Base-by-base conservation (phyloP, 352 stramenopile species). In the Globisporangium solare region DNA sequence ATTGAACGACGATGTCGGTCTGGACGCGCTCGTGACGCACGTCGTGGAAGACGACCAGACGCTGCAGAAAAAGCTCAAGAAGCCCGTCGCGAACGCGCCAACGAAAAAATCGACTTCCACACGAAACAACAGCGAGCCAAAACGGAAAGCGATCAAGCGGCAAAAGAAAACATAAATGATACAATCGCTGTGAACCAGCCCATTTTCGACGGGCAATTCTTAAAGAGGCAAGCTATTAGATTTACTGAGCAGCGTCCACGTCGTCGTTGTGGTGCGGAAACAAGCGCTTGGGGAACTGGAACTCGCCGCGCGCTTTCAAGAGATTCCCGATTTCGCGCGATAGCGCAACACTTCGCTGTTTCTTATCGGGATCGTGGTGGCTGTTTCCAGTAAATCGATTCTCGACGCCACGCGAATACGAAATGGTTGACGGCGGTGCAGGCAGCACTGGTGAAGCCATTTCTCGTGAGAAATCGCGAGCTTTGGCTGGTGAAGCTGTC, bases 31-130 rank as follows among this genome's bases (percentile, higher is more conserved):
- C n/a, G 79, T 92, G 10, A 84, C 86, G 58, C 74, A 92, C 37
- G 79, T 92, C 18, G 78, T 88, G 14, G 79, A 92, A 55, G 78
- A 88, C 27, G 66, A 83, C 49, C 79, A 77, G 22, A 60, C 64
- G 6, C 39, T 75, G 0, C 39, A 70, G 61, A 70, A 70, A 27
- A 39, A 45, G 40, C 62, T 66, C 42, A 63, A 60, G 37, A 76
- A 71, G 32, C 51, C 66, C 6, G 51, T 51, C 52, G 45, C 20
- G 13, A 41, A 59, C 51, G n/a, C 14, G 41, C 31, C 0, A 14
- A 22, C 31, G 5, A 48, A 41, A 24, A 56, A 61, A 13, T 2
- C 22, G 20, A 47, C 49, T 18, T 43, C 39, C n/a, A 48, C 45
- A 4, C n/a, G 27, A 35, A 47, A 46, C 10, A 50, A 64, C 41